These are phyloP conservation scores for Diutina scorzettiae DNA, from an alignment of 1,139 yeast genomes.

Conservation along the genomic window DNA sequence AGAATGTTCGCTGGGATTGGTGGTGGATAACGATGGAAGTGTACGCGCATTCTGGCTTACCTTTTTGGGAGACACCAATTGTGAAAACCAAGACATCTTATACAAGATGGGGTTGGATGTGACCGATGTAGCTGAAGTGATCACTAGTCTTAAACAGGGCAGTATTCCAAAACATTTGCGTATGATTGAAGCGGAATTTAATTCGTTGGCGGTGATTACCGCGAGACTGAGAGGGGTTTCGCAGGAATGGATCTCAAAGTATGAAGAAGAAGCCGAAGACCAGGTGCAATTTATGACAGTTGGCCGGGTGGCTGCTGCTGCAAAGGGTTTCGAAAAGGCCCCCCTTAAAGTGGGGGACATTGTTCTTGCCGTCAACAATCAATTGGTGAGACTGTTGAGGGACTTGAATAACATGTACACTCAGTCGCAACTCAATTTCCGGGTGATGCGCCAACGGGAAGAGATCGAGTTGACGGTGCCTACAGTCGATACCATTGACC, in stretches of 20 bases:
- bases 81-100: conserved; percentile 31
- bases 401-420: conserved; percentile 50
- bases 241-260: conserved; percentile 63
- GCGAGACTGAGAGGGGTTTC: conserved; percentile 83
- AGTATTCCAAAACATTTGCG: conserved; percentile 43
- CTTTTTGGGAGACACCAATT: conserved; percentile 53
- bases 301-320: conserved; percentile 51
- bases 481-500: conserved; percentile 42
- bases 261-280: conserved; percentile 49
- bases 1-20: conserved; percentile 71
- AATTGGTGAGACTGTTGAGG: conserved; percentile 50
- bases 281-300: conserved; percentile 66
- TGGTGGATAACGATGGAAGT: conserved; percentile 23
- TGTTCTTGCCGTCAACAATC: conserved; percentile 55
- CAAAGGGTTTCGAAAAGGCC: conserved; percentile 18
- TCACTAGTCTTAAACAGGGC: conserved; percentile 41
- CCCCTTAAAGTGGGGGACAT: conserved; percentile 48
- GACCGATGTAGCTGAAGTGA: conserved; percentile 48
- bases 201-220: conserved; percentile 54
- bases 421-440: conserved; percentile 37
- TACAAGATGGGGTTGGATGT: conserved; percentile 78
- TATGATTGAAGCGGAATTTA: conserved; percentile 71
- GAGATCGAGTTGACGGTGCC: conserved; percentile 54
- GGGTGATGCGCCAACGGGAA: conserved; percentile 30
- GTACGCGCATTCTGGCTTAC: conserved; percentile 72